A percentile compares a stretch with the other conserved stretches of the same genome.
Conservation (phyloP, 306 rosid species). For the Quillaja saponaria region DNA sequence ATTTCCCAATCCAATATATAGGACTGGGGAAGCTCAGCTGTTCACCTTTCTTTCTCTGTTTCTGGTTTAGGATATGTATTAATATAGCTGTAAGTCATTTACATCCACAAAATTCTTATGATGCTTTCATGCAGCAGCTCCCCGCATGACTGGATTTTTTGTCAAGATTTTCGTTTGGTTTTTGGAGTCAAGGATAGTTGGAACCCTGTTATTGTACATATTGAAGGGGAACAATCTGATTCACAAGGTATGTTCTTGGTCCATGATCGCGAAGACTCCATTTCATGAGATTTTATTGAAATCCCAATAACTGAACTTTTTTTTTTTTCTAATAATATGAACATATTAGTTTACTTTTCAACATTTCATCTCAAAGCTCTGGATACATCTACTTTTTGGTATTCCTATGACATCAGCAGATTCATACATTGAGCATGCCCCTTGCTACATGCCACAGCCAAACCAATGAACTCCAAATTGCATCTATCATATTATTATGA, state of each 20-base stretch:
- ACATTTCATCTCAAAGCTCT: no score
- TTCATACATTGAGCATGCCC: no score
- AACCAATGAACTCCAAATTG: no score
- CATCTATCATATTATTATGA: no score
- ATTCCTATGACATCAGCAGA: no score
- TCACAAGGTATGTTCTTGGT: constrained; percentile 55
- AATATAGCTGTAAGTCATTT: constrained; percentile 13
- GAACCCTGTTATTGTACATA: constrained; percentile 57
- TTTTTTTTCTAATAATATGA: neutral
- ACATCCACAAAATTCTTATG: constrained; percentile 23
- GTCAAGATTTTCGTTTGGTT: constrained; percentile 64
- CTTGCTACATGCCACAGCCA: no score
- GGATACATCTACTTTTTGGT: no score
- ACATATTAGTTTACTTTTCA: neutral
- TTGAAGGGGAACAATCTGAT: constrained; percentile 74
- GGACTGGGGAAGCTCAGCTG: no score
- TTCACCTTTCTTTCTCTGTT: no score
- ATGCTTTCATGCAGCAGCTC: constrained; percentile 50
- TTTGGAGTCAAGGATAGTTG: constrained; percentile 68
- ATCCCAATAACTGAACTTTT: neutral
- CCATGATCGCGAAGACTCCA: no score
- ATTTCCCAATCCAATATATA: no score
- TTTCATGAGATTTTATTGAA: constrained; percentile 17
- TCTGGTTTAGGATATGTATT: neutral
- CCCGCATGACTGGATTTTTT: constrained; percentile 77